phyloP scores from a whole-genome alignment of 306 rosid species.

The Quercus rubra region DNA sequence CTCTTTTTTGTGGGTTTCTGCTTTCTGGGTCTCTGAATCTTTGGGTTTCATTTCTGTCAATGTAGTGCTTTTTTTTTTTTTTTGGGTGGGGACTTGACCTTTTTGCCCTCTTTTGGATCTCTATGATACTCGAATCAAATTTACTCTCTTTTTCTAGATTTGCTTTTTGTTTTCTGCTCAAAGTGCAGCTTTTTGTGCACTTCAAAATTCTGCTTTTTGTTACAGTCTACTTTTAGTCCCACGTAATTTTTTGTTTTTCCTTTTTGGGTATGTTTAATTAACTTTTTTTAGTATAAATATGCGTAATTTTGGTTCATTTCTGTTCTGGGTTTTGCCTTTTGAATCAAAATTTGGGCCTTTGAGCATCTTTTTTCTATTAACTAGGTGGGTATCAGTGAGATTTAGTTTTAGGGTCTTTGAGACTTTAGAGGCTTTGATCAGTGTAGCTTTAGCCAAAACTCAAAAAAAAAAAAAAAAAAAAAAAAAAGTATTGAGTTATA shows the following conservation, averaged over 20 bases:
- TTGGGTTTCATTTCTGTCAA: background rate
- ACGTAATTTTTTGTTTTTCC: background rate
- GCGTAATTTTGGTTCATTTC: background rate
- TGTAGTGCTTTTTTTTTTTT: background rate
- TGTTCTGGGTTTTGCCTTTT: background rate
- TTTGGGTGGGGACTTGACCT: background rate
- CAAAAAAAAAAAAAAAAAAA: background rate
- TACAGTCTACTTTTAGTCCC: conserved; percentile 1
- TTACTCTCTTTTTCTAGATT: conserved; percentile 28
- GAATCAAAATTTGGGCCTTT: background rate
- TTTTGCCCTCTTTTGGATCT: conserved; percentile 17
- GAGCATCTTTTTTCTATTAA: background rate
- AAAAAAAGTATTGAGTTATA: background rate
- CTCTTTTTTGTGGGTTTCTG: conserved; percentile 1
- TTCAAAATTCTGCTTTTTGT: conserved; percentile 30
- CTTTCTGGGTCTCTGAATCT: background rate
- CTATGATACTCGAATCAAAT: conserved; percentile 29
- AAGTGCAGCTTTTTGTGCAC: conserved; percentile 23
- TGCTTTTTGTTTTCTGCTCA: conserved; percentile 28
- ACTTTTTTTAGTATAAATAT: background rate
- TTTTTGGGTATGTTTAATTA: background rate
- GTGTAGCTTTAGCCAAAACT: background rate
- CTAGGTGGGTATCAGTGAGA: background rate
- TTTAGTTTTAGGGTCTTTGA: conserved; percentile 2
- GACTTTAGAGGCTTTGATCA: background rate